These are phyloP conservation scores for Termitomyces sp. DNA, from an alignment of 768 basidiomycete genomes.

Conservation along the genomic window DNA sequence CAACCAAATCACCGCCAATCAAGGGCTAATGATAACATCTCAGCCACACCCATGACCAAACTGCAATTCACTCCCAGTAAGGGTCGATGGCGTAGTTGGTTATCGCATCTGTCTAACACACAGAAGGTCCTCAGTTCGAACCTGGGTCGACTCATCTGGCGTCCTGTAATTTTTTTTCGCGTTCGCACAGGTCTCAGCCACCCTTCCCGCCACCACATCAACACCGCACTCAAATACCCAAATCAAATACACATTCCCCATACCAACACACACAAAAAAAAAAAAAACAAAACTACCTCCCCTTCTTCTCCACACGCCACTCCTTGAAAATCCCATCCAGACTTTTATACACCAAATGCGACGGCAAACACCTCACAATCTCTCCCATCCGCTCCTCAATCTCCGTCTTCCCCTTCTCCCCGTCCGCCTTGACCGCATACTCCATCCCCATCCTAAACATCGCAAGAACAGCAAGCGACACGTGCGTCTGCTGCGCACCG, in stretches of 20 bases:
- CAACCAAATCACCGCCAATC: too few species aligned
- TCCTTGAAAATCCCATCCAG: slow-evolving; percentile 95
- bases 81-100: slow-evolving; percentile 72
- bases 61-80: too few species aligned
- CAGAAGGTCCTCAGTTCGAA: slow-evolving; percentile 39
- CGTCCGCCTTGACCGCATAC: slow-evolving; percentile 68
- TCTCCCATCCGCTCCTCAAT: slow-evolving; percentile 78
- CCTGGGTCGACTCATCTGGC: slow-evolving; percentile 30
- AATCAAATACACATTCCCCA: too few species aligned
- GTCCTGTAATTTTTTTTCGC: too few species aligned
- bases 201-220: too few species aligned
- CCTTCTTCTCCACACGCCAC: slow-evolving; percentile 82
- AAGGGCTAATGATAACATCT: too few species aligned
- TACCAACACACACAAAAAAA: too few species aligned
- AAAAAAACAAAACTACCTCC: slow-evolving; percentile 30
- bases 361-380: slow-evolving; percentile 85
- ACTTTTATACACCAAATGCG: slow-evolving; percentile 83
- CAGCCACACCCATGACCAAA: too few species aligned
- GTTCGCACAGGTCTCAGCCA: too few species aligned
- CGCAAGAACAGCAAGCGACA: slow-evolving; percentile 88
- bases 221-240: slow-evolving; percentile 42
- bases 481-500: slow-evolving; percentile 87
- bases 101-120: slow-evolving; percentile 83
- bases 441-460: slow-evolving; percentile 83
- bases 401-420: slow-evolving; percentile 62